A percentile compares a stretch with the other conserved stretches of the same genome.
phyloP scores from a whole-genome alignment of 2,329 filamentous ascomycete species.

The Talaromyces rugulosus region DNA sequence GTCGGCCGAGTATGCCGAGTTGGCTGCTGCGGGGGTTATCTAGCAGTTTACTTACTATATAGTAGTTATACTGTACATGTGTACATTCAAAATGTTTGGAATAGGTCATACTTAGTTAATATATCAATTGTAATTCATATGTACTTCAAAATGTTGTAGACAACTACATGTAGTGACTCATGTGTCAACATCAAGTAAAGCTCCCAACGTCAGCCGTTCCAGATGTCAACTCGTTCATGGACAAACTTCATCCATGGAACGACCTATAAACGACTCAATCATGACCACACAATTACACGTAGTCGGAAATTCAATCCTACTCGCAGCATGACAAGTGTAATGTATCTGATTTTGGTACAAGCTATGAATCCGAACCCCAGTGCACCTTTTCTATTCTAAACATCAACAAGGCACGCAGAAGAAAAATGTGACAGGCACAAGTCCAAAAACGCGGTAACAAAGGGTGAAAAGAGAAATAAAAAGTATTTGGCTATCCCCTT shows the following conservation, averaged over 20 bases:
- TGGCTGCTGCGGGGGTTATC: not conserved
- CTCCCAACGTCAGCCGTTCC: too few relatives aligned
- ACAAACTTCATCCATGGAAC: too few relatives aligned
- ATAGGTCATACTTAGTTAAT: too few relatives aligned
- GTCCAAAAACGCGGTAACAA: not conserved
- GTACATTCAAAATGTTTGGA: too few relatives aligned
- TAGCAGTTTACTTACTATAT: not conserved
- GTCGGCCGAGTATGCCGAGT: not conserved
- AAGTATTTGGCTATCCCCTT: constrained; percentile 11
- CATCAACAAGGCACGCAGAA: constrained; percentile 8
- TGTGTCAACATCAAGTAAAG: too few relatives aligned
- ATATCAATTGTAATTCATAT: too few relatives aligned
- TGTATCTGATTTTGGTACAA: constrained; percentile 8
- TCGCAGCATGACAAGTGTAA: not conserved
- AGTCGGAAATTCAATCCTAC: not conserved
- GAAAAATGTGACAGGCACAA: constrained; percentile 7
- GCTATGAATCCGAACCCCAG: constrained; percentile 9
- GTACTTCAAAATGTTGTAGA: too few relatives aligned
- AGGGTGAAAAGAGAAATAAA: constrained; percentile 3
- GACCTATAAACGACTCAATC: not conserved
- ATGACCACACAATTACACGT: not conserved
- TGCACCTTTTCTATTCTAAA: constrained; percentile 13
- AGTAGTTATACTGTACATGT: too few relatives aligned
- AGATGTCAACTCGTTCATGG: too few relatives aligned
- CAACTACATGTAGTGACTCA: too few relatives aligned